Evolutionary conservation across 805 yeast genomes (phyloP).

Genomic region (Cyberlindnera mycetangii): DNA sequence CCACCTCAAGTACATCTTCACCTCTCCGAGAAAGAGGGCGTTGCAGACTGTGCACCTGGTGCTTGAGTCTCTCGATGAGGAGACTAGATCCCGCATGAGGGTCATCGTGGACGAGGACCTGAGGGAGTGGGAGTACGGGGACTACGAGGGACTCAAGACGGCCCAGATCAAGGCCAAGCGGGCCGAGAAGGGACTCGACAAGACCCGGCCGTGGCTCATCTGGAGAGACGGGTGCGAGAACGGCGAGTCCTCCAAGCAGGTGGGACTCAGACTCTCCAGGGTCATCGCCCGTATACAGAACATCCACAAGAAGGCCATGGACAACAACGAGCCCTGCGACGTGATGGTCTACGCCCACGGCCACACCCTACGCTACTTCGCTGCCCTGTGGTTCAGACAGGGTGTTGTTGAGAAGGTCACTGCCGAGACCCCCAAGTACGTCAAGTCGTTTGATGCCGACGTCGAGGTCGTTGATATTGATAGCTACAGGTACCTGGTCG

Average conservation of each 20-base stretch:
- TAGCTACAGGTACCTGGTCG: constrained; percentile 34
- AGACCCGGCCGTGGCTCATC: constrained; percentile 62
- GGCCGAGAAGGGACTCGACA: constrained; percentile 52
- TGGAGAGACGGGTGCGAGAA: constrained; percentile 93
- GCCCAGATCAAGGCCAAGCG: constrained; percentile 62
- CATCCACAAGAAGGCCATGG: constrained; percentile 55
- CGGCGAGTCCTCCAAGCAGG: constrained; percentile 71
- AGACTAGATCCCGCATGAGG: constrained; percentile 40
- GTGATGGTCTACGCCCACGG: constrained; percentile 89
- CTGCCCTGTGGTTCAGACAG: constrained; percentile 74
- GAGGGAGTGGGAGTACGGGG: constrained; percentile 96
- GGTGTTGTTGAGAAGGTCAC: constrained; percentile 28
- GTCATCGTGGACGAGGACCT: constrained; percentile 60
- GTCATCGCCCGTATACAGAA: constrained; percentile 62
- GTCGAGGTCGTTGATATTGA: constrained; percentile 33
- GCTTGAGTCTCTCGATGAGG: constrained; percentile 45
- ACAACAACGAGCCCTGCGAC: constrained; percentile 56
- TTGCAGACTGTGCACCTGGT: constrained; percentile 67
- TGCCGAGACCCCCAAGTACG: constrained; percentile 16
- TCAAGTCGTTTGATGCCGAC: constrained; percentile 25
- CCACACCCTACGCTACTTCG: constrained; percentile 85
- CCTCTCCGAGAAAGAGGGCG: constrained; percentile 84
- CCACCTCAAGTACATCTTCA: constrained; percentile 59
- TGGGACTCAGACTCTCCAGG: constrained; percentile 68
- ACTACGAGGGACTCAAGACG: constrained; percentile 83